Evolutionary conservation across 148 eudicot genomes (phyloP).

Genomic region (Mesembryanthemum crystallinum): DNA sequence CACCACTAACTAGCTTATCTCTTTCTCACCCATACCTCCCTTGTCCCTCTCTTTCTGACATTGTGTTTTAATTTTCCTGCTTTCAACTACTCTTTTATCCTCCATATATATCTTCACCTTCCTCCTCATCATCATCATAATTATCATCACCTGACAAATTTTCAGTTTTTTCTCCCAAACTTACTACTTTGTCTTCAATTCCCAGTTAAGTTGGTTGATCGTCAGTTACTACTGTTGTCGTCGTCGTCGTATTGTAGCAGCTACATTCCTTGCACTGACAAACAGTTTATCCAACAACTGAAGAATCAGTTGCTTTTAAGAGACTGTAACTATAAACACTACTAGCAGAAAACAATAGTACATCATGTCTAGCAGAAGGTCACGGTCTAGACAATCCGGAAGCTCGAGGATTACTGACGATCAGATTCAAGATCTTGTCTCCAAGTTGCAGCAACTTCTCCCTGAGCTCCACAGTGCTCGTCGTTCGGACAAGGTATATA

Average conservation of each 20-base stretch:
- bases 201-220: too few species aligned
- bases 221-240: background rate
- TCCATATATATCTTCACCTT: background rate
- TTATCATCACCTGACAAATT: constrained; percentile 13
- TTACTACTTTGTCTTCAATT: background rate
- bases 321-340: too few species aligned
- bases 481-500: constrained; percentile 58
- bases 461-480: constrained; percentile 54
- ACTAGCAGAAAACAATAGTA: background rate
- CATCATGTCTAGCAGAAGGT: constrained; percentile 56
- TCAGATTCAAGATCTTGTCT: constrained; percentile 63
- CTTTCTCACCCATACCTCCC: constrained; percentile 30
- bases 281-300: too few species aligned
- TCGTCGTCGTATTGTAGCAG: too few species aligned
- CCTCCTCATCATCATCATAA: background rate
- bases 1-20: constrained; percentile 31
- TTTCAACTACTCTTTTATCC: background rate
- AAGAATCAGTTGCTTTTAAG: too few species aligned
- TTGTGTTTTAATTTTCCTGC: constrained; percentile 6
- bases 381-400: constrained; percentile 50
- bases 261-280: too few species aligned
- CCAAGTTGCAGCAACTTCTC: constrained; percentile 71
- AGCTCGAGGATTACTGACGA: constrained; percentile 52
- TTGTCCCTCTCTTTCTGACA: constrained; percentile 28
- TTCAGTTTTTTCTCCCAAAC: background rate